Evolutionary conservation across 2,329 filamentous ascomycete genomes (phyloP).

Genomic region (Exophiala alcalophila): DNA sequence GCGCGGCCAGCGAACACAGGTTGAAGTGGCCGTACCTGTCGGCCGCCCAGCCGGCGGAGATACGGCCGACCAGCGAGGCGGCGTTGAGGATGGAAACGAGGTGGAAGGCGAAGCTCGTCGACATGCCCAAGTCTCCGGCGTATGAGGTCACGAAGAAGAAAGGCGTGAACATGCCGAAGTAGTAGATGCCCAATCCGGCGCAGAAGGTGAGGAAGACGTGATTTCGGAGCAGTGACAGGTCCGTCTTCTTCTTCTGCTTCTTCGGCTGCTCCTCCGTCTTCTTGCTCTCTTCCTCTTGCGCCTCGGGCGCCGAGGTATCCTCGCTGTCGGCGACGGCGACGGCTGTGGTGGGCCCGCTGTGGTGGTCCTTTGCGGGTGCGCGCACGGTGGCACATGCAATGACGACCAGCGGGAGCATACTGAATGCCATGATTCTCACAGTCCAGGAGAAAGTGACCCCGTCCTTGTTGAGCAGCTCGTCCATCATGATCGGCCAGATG

Average conservation of each 20-base stretch:
- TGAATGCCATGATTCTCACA: conserved; percentile 52
- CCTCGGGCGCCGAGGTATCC: not conserved
- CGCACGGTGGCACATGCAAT: conserved; percentile 38
- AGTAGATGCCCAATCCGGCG: conserved; percentile 29
- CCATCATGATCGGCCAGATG: conserved; percentile 50
- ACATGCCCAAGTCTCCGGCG: conserved; percentile 30
- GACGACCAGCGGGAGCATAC: conserved; percentile 45
- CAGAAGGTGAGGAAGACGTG: conserved; percentile 28
- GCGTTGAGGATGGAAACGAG: conserved; percentile 36
- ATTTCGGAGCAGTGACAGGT: conserved; percentile 32
- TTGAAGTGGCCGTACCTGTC: conserved; percentile 37
- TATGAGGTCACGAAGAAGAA: conserved; percentile 36
- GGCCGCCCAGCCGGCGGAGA: conserved; percentile 36
- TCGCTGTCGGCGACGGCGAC: no score
- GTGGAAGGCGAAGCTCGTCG: conserved; percentile 30
- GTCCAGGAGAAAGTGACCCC: conserved; percentile 52
- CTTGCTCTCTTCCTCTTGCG: not conserved
- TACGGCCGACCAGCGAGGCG: conserved; percentile 37
- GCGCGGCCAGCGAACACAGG: conserved; percentile 28
- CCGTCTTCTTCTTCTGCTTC: conserved; percentile 28
- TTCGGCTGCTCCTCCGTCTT: conserved; percentile 19
- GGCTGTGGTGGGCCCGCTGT: no score
- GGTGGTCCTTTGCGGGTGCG: no score
- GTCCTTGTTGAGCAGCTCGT: conserved; percentile 48
- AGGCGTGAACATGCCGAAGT: conserved; percentile 33